A percentile compares a stretch with the other conserved stretches of the same genome.
phyloP scores from a whole-genome alignment of 169 alveolate species.

The Cryptosporidium xiaoi region DNA sequence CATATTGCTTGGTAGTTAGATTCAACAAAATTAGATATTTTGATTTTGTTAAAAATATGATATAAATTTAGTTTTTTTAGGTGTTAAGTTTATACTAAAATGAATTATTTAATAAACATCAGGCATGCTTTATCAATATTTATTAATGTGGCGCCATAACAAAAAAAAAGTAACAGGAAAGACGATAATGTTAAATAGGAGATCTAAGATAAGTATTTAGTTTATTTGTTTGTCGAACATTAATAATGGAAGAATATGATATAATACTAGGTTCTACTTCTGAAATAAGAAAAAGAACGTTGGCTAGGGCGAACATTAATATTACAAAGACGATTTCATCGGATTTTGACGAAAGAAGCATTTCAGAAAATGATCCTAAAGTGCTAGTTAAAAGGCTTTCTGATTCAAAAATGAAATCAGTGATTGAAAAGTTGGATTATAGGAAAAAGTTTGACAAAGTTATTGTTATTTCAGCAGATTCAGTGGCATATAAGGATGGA shows the following conservation, averaged over 20 bases:
- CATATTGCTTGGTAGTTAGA: no score
- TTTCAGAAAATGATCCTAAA: conserved; percentile 26
- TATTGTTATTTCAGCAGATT: conserved; percentile 52
- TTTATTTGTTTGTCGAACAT: background rate
- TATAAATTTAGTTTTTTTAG: no score
- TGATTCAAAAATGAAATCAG: conserved; percentile 40
- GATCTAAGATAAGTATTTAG: background rate
- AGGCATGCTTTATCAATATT: no score
- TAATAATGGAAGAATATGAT: conserved; percentile 11
- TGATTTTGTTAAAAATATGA: no score
- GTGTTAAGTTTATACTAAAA: no score
- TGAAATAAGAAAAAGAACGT: conserved; percentile 28
- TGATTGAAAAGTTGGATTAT: conserved; percentile 17
- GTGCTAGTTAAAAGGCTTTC: conserved; percentile 31
- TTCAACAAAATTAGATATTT: no score
- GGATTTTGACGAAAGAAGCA: conserved; percentile 64
- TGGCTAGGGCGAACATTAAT: conserved; percentile 12
- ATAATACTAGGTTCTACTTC: conserved; percentile 65
- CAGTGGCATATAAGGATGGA: conserved; percentile 62
- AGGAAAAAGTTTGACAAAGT: conserved; percentile 13
- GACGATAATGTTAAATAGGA: background rate
- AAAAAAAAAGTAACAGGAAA: background rate
- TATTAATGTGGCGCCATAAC: background rate
- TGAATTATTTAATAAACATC: no score
- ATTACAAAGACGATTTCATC: conserved; percentile 49